Percentiles rank a stretch among this genome's conserved stretches.
Evolutionary conservation across 2,329 filamentous ascomycete species (phyloP).

Genomic region (Claviceps pazoutovae): DNA sequence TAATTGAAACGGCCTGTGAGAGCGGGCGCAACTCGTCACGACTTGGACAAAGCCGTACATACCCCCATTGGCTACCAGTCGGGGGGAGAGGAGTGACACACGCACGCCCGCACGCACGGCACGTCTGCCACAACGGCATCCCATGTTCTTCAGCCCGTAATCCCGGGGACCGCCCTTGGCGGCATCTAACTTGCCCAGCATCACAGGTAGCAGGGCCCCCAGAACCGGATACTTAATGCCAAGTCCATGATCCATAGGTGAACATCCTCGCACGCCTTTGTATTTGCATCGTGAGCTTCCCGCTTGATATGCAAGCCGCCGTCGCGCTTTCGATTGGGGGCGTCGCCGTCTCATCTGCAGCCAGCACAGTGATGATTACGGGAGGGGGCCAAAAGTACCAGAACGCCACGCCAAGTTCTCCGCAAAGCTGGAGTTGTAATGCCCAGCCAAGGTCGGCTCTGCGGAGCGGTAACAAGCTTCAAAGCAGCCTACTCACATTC

Average conservation of each 20-base stretch:
- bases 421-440: neutral
- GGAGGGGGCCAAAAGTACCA: constrained; percentile 1
- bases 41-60: neutral
- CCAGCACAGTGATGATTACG: neutral
- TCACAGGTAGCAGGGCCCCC: neutral
- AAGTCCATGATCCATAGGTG: neutral
- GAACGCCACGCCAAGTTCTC: neutral
- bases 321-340: neutral
- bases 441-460: neutral
- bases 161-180: neutral
- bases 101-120: neutral
- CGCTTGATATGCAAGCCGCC: neutral
- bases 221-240: neutral
- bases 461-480: neutral
- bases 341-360: neutral
- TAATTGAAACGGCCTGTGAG: neutral
- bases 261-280: neutral
- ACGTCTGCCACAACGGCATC: neutral
- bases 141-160: neutral
- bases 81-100: neutral
- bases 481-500: neutral
- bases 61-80: neutral
- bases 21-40: neutral
- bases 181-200: neutral
- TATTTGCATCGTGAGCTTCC: no score